Base-by-base conservation (phyloP, 768 basidiomycete species). In the Leucocoprinus birnbaumii region DNA sequence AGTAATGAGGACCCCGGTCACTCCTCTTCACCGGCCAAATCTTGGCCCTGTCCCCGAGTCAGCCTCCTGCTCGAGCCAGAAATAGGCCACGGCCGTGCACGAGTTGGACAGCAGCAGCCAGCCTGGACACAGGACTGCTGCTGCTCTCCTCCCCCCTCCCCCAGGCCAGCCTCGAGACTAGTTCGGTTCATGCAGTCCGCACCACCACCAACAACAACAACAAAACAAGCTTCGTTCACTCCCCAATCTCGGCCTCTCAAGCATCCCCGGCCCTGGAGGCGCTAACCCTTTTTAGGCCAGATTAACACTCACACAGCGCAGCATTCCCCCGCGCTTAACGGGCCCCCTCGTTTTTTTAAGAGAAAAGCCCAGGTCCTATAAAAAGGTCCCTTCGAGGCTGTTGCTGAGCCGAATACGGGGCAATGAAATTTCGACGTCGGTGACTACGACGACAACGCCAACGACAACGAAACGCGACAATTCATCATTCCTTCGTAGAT, bases 271-370 rank as follows among this genome's bases (percentile, higher is more conserved):
- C 46, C 52, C 51, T 58, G 47, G 26, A 22, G 16, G 31, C 48
- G 47, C 53, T 48, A 49, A 35, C 7, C 58, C 55, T 31, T 47
- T 56, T 48, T 44, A 24, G 55, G 58, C n/a, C 41, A 56, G 44
- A 52, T 58, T 55, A 21, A 19, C 43, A 58, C 52, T 46, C 58
- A 51, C 54, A 37, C n/a, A 38, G 16, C 38, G 38, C 38, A 11
- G 9, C 16, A 31, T 56, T 53, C 40, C 49, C 46, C 58, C 58
- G 58, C 58, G 49, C 55, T 59, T 52, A 53, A 48, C 54, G 54
- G 54, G 6, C 38, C 16, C 38, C 16, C n/a, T 38, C 9, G n/a
- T 38, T 38, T 31, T 31, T 31, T 31, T 31, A 31, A 38, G n/a
- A 38, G n/a, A 38, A 14, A 31, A 31, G 31, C 31, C 11, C 31